phyloP scores from a whole-genome alignment of 2,329 filamentous ascomycete genomes.

The Alternaria brassicae region DNA sequence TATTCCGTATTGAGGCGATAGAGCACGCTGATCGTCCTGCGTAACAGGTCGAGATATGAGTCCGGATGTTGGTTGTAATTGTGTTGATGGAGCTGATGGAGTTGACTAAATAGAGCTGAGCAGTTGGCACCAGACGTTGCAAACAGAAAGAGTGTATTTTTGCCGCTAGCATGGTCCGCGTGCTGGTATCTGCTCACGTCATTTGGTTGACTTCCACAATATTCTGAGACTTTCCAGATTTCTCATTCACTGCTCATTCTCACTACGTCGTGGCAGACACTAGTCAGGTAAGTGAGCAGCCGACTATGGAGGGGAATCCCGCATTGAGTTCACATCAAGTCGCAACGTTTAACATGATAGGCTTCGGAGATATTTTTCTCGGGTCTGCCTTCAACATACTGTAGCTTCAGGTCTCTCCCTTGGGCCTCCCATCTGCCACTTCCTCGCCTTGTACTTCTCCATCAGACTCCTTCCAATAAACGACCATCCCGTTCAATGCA shows the following conservation, averaged over 20 bases:
- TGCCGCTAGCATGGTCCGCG: too few species aligned
- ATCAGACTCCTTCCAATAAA: constrained; percentile 28
- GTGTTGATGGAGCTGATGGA: background rate
- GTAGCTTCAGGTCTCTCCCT: background rate
- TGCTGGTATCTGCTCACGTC: too few species aligned
- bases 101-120: too few species aligned
- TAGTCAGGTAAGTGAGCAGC: background rate
- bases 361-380: background rate
- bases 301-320: background rate
- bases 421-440: background rate
- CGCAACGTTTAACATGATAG: background rate
- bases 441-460: background rate
- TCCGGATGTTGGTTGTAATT: background rate
- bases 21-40: background rate
- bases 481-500: constrained; percentile 44
- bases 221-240: background rate
- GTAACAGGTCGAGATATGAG: background rate
- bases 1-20: background rate
- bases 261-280: background rate
- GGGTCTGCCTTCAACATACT: background rate
- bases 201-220: too few species aligned
- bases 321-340: background rate
- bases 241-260: background rate
- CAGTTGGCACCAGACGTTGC: too few species aligned
- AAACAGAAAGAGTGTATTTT: too few species aligned